These are phyloP conservation scores for Lactuca sativa DNA, from an alignment of 129 eudicot species.

Conservation along the genomic window DNA sequence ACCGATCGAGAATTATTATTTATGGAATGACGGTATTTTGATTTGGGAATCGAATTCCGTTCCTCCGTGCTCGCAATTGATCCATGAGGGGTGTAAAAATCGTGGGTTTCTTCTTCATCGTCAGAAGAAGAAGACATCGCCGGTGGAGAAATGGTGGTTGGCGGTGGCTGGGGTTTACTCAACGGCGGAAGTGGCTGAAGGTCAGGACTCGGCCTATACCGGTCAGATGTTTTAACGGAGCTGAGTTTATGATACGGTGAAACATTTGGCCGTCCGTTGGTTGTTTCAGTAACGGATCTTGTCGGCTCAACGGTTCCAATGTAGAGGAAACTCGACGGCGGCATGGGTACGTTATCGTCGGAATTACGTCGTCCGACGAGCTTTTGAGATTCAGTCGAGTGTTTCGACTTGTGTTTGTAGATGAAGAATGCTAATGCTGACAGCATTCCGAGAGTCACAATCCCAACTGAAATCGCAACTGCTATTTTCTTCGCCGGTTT, in stretches of 20 bases:
- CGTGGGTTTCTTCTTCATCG: constrained; percentile 51
- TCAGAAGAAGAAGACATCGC: constrained; percentile 60
- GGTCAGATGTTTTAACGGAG: constrained; percentile 54
- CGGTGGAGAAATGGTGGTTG: constrained; percentile 64
- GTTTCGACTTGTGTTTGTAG: constrained; percentile 54
- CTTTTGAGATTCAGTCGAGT: constrained; percentile 57
- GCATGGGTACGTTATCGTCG: constrained; percentile 52
- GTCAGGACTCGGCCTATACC: constrained; percentile 91
- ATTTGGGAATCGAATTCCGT: constrained; percentile 36
- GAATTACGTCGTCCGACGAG: constrained; percentile 55
- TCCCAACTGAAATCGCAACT: constrained; percentile 72
- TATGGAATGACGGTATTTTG: constrained; percentile 29
- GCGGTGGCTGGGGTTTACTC: constrained; percentile 64
- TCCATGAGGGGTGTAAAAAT: constrained; percentile 88
- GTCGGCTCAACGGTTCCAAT: constrained; percentile 93
- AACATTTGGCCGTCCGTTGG: constrained; percentile 37
- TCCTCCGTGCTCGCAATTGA: constrained; percentile 78
- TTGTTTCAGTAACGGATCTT: constrained; percentile 46
- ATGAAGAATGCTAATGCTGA: constrained; percentile 77
- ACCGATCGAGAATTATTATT: constrained; percentile 29
- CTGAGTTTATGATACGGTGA: constrained; percentile 77
- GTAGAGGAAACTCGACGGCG: constrained; percentile 77
- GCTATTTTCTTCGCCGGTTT: constrained; percentile 74
- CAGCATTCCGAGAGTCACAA: constrained; percentile 77
- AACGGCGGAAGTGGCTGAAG: constrained; percentile 90